Percentiles rank a stretch among this genome's conserved stretches.
These are phyloP conservation scores for Ailanthus altissimus DNA, from an alignment of 345 rosid genomes.

Conservation along the genomic window DNA sequence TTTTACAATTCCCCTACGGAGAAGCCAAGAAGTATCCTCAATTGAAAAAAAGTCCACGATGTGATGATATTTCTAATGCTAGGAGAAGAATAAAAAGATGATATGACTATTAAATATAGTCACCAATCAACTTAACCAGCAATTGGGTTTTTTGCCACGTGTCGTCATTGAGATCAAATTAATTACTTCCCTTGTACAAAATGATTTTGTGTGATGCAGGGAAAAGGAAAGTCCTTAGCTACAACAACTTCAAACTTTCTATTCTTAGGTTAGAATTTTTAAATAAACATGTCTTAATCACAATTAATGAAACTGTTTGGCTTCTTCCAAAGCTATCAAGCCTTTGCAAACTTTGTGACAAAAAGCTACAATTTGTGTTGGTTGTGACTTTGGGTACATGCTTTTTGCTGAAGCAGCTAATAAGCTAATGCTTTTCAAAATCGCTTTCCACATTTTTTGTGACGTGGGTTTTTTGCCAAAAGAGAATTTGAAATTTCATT, in stretches of 20 bases:
- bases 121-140: not conserved
- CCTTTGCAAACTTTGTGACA: not conserved
- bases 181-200: too few species aligned
- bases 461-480: not conserved
- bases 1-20: not conserved
- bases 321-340: too few species aligned
- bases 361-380: not conserved
- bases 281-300: not conserved
- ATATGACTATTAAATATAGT: too few species aligned
- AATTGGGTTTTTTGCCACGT: not conserved
- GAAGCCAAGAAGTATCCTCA: not conserved
- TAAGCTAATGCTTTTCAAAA: not conserved
- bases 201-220: not conserved
- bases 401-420: not conserved
- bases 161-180: too few species aligned
- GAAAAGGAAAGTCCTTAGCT: too few species aligned
- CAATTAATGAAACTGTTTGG: not conserved
- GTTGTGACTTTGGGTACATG: not conserved
- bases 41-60: not conserved
- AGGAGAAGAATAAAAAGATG: too few species aligned
- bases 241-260: not conserved
- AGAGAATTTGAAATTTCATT: not conserved
- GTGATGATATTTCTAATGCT: not conserved
- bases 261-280: not conserved
- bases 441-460: not conserved